Evolutionary conservation across 108 stramenopile species (phyloP).

Genomic region (Nannochloropsis salina): DNA sequence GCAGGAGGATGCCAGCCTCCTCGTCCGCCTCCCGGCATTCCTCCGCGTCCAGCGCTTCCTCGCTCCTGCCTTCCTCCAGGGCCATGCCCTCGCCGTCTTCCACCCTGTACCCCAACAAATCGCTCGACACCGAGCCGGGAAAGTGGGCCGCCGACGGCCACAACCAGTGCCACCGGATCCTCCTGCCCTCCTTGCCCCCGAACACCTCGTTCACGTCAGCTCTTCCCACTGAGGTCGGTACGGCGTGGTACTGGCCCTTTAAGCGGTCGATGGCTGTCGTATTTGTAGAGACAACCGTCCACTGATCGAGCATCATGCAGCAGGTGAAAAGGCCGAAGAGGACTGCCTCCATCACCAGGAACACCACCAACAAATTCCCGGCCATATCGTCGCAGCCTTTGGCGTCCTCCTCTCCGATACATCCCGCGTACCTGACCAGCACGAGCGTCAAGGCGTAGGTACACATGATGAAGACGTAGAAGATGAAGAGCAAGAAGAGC

Average conservation of each 20-base stretch:
- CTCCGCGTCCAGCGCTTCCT: not conserved
- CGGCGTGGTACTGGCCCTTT: not conserved
- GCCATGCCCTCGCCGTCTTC: not conserved
- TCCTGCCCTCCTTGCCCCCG: constrained; percentile 58
- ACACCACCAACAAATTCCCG: constrained; percentile 41
- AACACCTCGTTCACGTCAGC: constrained; percentile 88
- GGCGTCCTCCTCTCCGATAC: constrained; percentile 28
- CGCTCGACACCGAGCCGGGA: not conserved
- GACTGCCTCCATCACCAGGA: constrained; percentile 47
- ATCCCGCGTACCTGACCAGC: constrained; percentile 61
- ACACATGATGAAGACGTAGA: constrained; percentile 83
- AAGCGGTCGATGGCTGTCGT: constrained; percentile 84
- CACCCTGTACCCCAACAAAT: not conserved
- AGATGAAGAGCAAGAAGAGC: constrained; percentile 93
- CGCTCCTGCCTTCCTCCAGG: not conserved
- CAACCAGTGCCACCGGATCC: not conserved
- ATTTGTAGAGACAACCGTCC: constrained; percentile 75
- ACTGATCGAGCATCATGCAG: constrained; percentile 98
- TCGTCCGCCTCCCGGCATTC: not conserved
- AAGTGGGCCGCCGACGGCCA: not conserved
- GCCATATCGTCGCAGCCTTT: not conserved
- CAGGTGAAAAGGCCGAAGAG: constrained; percentile 95
- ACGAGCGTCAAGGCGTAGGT: constrained; percentile 71
- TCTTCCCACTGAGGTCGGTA: constrained; percentile 72
- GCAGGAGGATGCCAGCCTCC: not conserved